These are phyloP conservation scores for Leucocoprinus sp. DNA, from an alignment of 768 basidiomycete genomes.

Conservation along the genomic window DNA sequence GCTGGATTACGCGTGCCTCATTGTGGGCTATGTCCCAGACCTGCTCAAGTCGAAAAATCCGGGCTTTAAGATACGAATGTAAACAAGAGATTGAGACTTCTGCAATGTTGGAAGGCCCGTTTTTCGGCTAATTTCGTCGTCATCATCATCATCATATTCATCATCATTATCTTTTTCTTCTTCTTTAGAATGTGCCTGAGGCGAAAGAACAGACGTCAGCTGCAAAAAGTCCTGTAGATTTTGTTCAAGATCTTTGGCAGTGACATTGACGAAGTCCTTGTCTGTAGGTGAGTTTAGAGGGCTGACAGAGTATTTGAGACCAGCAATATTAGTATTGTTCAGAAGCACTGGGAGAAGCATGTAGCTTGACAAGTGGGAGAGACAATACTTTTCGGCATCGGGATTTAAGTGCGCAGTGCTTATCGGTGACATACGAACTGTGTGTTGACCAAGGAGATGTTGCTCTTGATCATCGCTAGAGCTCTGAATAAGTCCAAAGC, in stretches of 20 bases:
- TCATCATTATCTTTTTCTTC: slow-evolving; percentile 73
- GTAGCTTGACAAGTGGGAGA: slow-evolving; percentile 41
- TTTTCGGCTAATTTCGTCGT: too few relatives aligned
- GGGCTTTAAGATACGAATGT: slow-evolving; percentile 66
- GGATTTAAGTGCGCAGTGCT: slow-evolving; percentile 90
- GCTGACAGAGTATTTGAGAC: slow-evolving; percentile 65
- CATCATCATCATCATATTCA: slow-evolving; percentile 35
- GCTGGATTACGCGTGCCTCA: slow-evolving; percentile 62
- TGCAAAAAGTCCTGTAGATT: slow-evolving; percentile 45
- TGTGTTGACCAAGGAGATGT: slow-evolving; percentile 74
- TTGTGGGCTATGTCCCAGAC: slow-evolving; percentile 63
- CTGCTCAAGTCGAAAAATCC: slow-evolving; percentile 70
- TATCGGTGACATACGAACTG: slow-evolving; percentile 87
- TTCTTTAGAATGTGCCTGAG: slow-evolving; percentile 52
- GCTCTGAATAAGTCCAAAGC: slow-evolving; percentile 41
- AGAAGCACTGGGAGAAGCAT: slow-evolving; percentile 78
- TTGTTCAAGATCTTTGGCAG: slow-evolving; percentile 53
- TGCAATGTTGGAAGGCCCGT: slow-evolving; percentile 38
- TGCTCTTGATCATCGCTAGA: slow-evolving; percentile 37
- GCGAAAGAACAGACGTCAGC: slow-evolving; percentile 25
- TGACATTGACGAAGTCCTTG: slow-evolving; percentile 40
- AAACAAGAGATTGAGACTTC: slow-evolving; percentile 64
- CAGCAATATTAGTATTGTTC: slow-evolving; percentile 79
- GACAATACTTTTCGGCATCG: slow-evolving; percentile 62
- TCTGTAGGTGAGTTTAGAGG: slow-evolving; percentile 45